Percentiles rank a stretch among this genome's conserved stretches.
phyloP scores from a whole-genome alignment of 139 green algal species.

The Picochlorum sp. region DNA sequence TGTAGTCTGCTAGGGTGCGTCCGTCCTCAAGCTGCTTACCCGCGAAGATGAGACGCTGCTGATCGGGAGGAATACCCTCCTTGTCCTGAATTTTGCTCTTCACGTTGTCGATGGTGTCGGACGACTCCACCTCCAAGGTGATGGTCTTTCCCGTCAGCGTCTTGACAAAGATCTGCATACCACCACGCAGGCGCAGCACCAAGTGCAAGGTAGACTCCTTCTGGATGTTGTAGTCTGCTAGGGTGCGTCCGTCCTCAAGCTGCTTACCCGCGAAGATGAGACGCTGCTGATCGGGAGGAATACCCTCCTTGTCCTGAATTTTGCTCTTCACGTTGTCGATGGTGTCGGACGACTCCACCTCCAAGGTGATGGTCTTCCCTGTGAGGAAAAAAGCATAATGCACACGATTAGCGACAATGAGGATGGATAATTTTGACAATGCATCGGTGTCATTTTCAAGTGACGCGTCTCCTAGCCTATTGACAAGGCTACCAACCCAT shows the following conservation, averaged over 20 bases:
- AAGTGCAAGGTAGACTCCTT: slow-evolving; percentile 71
- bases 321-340: slow-evolving; percentile 92
- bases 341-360: slow-evolving; percentile 75
- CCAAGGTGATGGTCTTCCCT: slow-evolving; percentile 90
- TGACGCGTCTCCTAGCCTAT: neutral
- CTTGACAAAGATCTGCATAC: slow-evolving; percentile 80
- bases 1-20: slow-evolving; percentile 92
- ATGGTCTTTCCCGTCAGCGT: slow-evolving; percentile 75
- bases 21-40: slow-evolving; percentile 98
- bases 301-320: slow-evolving; percentile 88
- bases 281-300: slow-evolving; percentile 94
- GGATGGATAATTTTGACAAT: neutral
- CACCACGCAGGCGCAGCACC: slow-evolving; percentile 36
- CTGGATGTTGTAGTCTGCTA: slow-evolving; percentile 85
- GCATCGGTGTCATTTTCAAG: neutral
- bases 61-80: slow-evolving; percentile 88
- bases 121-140: slow-evolving; percentile 13
- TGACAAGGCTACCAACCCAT: neutral
- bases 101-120: slow-evolving; percentile 47
- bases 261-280: slow-evolving; percentile 98
- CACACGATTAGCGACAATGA: neutral
- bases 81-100: slow-evolving; percentile 86
- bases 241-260: slow-evolving; percentile 88
- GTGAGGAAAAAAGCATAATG: slow-evolving; percentile 41
- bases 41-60: slow-evolving; percentile 96